Conservation (phyloP, 2,329 filamentous ascomycete genomes). For the Ophiostoma montium region DNA sequence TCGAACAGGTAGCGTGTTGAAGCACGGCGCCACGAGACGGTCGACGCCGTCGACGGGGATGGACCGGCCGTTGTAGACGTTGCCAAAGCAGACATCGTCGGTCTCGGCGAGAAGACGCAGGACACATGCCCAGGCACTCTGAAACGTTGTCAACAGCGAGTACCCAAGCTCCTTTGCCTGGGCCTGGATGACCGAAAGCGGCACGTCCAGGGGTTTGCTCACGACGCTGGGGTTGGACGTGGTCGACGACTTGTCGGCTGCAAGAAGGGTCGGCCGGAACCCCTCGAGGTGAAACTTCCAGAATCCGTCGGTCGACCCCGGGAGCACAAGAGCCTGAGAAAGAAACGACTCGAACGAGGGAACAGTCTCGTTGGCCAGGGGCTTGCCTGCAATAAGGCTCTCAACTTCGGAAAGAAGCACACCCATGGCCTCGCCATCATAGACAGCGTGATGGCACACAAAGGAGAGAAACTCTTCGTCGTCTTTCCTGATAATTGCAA, state of each 20-base stretch:
- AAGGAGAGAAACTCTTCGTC: conserved; percentile 29
- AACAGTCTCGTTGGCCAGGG: conserved; percentile 30
- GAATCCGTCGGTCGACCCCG: conserved; percentile 41
- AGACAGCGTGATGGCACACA: conserved; percentile 65
- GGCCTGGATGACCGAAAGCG: conserved; percentile 32
- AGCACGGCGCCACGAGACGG: conserved; percentile 71
- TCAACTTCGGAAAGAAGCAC: conserved; percentile 59
- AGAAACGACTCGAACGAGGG: conserved; percentile 52
- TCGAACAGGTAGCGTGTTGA: conserved; percentile 73
- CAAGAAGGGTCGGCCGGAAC: conserved; percentile 25
- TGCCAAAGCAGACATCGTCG: conserved; percentile 71
- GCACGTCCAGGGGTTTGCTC: conserved; percentile 18
- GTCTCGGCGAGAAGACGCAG: conserved; percentile 40
- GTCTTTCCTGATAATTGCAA: conserved; percentile 25
- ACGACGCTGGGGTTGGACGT: neutral
- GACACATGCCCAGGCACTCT: conserved; percentile 58
- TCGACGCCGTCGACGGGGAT: conserved; percentile 52
- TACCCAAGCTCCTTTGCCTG: conserved; percentile 38
- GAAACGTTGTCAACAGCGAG: conserved; percentile 52
- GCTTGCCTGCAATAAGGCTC: conserved; percentile 30
- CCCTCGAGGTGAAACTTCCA: conserved; percentile 46
- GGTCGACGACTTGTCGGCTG: neutral
- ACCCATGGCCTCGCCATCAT: conserved; percentile 68
- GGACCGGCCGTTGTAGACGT: conserved; percentile 66
- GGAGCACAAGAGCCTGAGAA: conserved; percentile 35